Conservation (phyloP, 345 rosid genomes). For the Leavenworthia alabamica region DNA sequence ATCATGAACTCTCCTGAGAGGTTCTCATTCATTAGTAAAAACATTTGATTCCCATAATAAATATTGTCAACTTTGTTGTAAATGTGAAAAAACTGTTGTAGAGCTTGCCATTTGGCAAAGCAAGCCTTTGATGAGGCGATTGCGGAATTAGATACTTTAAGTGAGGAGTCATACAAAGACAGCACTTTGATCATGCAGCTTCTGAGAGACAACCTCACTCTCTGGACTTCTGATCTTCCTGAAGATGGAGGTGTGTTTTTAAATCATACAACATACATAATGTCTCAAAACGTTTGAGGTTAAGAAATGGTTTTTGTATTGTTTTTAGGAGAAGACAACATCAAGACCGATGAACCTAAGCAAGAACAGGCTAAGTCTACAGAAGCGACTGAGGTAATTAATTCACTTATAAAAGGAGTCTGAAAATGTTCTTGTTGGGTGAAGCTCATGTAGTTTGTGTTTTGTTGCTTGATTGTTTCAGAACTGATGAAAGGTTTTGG, state of each 20-base stretch:
- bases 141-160: slow-evolving; percentile 89
- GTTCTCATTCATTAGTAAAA: slow-evolving; percentile 21
- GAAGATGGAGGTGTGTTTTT: slow-evolving; percentile 80
- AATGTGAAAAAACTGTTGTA: slow-evolving; percentile 27
- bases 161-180: slow-evolving; percentile 97
- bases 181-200: slow-evolving; percentile 99
- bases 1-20: slow-evolving; percentile 99
- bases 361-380: slow-evolving; percentile 41
- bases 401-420: neutral
- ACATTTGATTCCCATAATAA: neutral
- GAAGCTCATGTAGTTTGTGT: neutral
- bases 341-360: slow-evolving; percentile 70
- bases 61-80: slow-evolving; percentile 11
- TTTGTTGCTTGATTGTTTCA: slow-evolving; percentile 13
- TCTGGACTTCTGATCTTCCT: slow-evolving; percentile 99
- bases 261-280: neutral
- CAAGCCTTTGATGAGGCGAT: slow-evolving; percentile 98
- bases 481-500: slow-evolving; percentile 25
- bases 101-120: slow-evolving; percentile 98
- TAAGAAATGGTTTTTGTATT: neutral
- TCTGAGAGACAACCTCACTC: slow-evolving; percentile 94
- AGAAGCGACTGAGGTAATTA: slow-evolving; percentile 57
- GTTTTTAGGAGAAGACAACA: slow-evolving; percentile 63
- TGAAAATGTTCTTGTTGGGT: neutral
- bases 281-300: neutral